phyloP scores from a whole-genome alignment of 2,329 filamentous ascomycete species.

The Rhynchosporium agropyri region DNA sequence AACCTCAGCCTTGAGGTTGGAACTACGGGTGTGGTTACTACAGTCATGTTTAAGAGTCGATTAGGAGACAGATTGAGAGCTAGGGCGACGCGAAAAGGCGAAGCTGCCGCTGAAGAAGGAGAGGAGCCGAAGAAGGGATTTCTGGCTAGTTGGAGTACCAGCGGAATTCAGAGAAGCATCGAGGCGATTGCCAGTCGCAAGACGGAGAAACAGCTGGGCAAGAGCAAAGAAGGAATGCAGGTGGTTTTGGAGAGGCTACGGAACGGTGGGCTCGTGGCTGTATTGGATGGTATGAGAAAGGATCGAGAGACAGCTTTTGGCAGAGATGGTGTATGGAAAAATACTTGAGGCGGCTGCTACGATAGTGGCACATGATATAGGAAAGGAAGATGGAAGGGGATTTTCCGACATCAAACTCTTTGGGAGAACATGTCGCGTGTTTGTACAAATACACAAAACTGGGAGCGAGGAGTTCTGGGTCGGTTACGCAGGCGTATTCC shows the following conservation, averaged over 20 bases:
- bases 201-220: conserved; percentile 75
- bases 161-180: conserved; percentile 76
- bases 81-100: conserved; percentile 44
- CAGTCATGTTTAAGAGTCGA: conserved; percentile 71
- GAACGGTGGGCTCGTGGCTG: conserved; percentile 66
- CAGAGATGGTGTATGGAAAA: conserved; percentile 25
- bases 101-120: conserved; percentile 46
- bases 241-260: conserved; percentile 75
- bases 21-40: conserved; percentile 71
- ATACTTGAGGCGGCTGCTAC: conserved; percentile 18
- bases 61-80: conserved; percentile 63
- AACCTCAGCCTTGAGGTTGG: conserved; percentile 36
- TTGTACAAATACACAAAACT: conserved; percentile 34
- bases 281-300: conserved; percentile 70
- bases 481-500: conserved; percentile 26
- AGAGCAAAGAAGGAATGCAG: conserved; percentile 82
- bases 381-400: conserved; percentile 7
- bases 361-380: conserved; percentile 10
- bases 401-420: conserved; percentile 16
- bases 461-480: conserved; percentile 39
- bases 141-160: conserved; percentile 64
- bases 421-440: conserved; percentile 16
- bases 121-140: conserved; percentile 53
- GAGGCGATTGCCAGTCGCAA: conserved; percentile 77
- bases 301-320: conserved; percentile 49